Evolutionary conservation across 2,329 filamentous ascomycete species (phyloP).

Genomic region (Orbilia brochopaga): DNA sequence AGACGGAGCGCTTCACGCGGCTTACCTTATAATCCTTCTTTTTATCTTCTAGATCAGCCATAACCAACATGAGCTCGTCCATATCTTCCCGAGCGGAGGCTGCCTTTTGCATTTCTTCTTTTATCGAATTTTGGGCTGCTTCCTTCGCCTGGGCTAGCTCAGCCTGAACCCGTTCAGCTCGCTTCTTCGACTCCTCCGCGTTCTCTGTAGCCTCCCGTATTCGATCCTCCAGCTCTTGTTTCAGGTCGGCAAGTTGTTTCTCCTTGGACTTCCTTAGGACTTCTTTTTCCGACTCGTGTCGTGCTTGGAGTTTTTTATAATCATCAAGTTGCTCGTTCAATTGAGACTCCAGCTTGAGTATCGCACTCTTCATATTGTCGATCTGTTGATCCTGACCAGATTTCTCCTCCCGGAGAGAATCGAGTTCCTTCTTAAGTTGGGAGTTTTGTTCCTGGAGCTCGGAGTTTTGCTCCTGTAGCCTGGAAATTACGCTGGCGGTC

Average conservation of each 20-base stretch:
- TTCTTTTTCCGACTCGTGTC: constrained; percentile 53
- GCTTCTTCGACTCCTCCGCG: constrained; percentile 60
- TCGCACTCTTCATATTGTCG: constrained; percentile 51
- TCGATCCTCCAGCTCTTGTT: constrained; percentile 57
- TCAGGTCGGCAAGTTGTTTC: constrained; percentile 59
- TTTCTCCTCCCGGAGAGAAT: constrained; percentile 18
- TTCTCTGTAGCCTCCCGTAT: constrained; percentile 59
- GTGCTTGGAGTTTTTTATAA: constrained; percentile 59
- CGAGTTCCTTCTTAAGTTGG: constrained; percentile 28
- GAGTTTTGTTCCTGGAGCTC: constrained; percentile 24
- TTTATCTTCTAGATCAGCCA: constrained; percentile 80
- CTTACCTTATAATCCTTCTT: constrained; percentile 74
- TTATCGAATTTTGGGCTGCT: constrained; percentile 55
- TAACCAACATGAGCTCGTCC: constrained; percentile 81
- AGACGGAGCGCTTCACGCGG: constrained; percentile 25
- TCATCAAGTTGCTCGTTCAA: constrained; percentile 59
- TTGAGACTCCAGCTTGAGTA: constrained; percentile 58
- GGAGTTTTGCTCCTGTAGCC: constrained; percentile 22
- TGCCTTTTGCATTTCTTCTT: constrained; percentile 68
- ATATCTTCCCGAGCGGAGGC: constrained; percentile 73
- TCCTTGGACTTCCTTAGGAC: constrained; percentile 52
- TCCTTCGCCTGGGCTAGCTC: constrained; percentile 56
- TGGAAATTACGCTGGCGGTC: constrained; percentile 18
- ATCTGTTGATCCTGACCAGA: constrained; percentile 20
- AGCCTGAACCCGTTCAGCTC: constrained; percentile 52